Evolutionary conservation across 306 rosid genomes (phyloP), one percentile per base, ranked within the genome.

Genomic region (Herpetospermum pedunculosum): DNA sequence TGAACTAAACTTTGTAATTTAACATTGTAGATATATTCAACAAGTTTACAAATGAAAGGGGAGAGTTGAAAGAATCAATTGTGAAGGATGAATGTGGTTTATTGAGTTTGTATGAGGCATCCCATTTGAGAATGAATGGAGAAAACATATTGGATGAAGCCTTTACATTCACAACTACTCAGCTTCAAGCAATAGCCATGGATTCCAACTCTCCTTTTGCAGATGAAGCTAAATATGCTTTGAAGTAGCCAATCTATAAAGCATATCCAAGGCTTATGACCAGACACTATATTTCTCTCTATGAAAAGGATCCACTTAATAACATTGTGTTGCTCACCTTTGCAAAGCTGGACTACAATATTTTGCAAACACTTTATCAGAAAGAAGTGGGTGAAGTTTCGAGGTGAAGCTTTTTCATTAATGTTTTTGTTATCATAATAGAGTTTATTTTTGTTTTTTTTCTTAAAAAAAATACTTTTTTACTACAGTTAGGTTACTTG

Each of bases 321-420:
- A n/a, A 70, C 2, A 8, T 73, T 4, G 23, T 26, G 18, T 19
- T 81, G 0, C 74, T 79, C 4, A 29, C 40, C 8, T 81, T 81
- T 50, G 87, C 81, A 38, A 77, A 59, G 28, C 7, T 46, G 7
- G 84, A 83, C 29, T 83, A 71, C 73, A 82, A 79, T 13, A 5
- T 37, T 26, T 26, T 83, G 14, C 83, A 79, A 25, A 25, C 29
- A 8, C 8, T 0, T 11, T 40, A 80, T 28, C 53, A 62, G 16
- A 40, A 75, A 21, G 84, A 83, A 70, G 9, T 76, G 2, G 35
- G 37, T 32, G 21, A 2, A 4, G 5, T 34, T 8, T 25, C 53
- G 29, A 50, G 65, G 83, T 82, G 58, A 72, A 77, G 6, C 1
- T 62, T 32, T 3, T 34, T 62, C 34, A 1, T 29, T 4, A n/a